Base-by-base conservation (phyloP, 2,329 filamentous ascomycete species). In the Mycocentrospora acerina region DNA sequence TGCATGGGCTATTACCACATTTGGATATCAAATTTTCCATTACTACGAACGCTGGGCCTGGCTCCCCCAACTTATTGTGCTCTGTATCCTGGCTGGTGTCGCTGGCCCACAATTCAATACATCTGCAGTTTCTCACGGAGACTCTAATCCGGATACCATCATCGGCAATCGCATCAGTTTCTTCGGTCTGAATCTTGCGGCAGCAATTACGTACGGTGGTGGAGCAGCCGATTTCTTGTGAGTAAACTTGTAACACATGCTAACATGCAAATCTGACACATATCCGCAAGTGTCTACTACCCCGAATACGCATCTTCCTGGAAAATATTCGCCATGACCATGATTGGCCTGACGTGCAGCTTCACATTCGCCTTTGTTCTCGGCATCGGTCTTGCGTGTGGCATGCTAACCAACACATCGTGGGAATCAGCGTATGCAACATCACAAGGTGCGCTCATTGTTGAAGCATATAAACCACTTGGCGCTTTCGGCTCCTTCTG, bases 11-110 rank as follows among this genome's bases (percentile, higher is more conserved):
- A 75, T 87, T 28, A 82, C 81, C 1, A 82, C 80, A 0, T 85
- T 86, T 57, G 84, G 83, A 0, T 85, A 86, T 57, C 75, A 74
- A 37, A 69, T 81, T 29, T 85, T 88, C 60, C 83, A 87, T 55
- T 72, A 77, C 37, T 88, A 86, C 59, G 82, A 86, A 66, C 75
- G 82, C 59, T 84, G 78, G 55, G 80, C 81, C 1, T 85, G 82
- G 74, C 66, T 85, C 0, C 82, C 82, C 0, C 80, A 83, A 52
- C 56, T 83, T 1, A 68, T 83, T 4, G 76, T 83, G 4, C 62
- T 84, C 4, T 78, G 77, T 39, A 76, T 85, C 22, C 69, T 86
- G 0, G 78, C 79, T 26, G 83, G 82, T 3, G 75, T 78, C 2
- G 80, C 82, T 2, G 80, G 79, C 0, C 72, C 75, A 2, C 71